A percentile compares a stretch with the other conserved stretches of the same genome.
phyloP scores from a whole-genome alignment of 352 stramenopile species.

The Peronospora farinosa region DNA sequence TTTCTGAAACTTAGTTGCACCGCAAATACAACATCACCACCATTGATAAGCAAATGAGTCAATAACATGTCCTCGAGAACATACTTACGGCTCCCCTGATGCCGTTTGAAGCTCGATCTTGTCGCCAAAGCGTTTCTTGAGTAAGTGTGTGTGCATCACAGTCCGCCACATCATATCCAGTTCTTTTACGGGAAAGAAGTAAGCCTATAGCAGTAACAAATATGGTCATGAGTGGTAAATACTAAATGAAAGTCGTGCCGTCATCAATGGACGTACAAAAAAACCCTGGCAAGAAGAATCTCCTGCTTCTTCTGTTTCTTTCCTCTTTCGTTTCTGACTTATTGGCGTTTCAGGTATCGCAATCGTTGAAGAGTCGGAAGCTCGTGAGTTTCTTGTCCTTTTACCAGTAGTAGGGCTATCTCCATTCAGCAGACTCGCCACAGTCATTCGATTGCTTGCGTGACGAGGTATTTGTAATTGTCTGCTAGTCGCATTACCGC shows the following conservation, averaged over 20 bases:
- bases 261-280: slow-evolving; percentile 26
- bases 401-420: slow-evolving; percentile 7
- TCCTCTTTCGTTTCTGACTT: slow-evolving; percentile 31
- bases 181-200: slow-evolving; percentile 52
- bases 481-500: background rate
- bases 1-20: slow-evolving; percentile 37
- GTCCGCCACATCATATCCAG: slow-evolving; percentile 58
- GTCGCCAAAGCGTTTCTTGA: slow-evolving; percentile 52
- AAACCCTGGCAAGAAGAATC: slow-evolving; percentile 17
- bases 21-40: background rate
- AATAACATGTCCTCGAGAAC: too few species aligned
- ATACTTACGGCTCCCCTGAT: slow-evolving; percentile 43
- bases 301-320: slow-evolving; percentile 4
- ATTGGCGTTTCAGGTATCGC: slow-evolving; percentile 4
- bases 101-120: slow-evolving; percentile 62
- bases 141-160: slow-evolving; percentile 55
- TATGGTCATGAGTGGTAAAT: background rate
- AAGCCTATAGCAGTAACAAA: slow-evolving; percentile 22
- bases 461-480: slow-evolving; percentile 2
- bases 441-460: slow-evolving; percentile 1
- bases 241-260: background rate
- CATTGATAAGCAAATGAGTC: slow-evolving; percentile 1
- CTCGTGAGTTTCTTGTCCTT: slow-evolving; percentile 10
- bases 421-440: slow-evolving; percentile 34
- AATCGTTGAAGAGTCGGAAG: slow-evolving; percentile 15